A percentile compares a stretch with the other conserved stretches of the same genome.
Evolutionary conservation across 2,329 filamentous ascomycete genomes (phyloP).

Genomic region (Cladophialophora bantiana): DNA sequence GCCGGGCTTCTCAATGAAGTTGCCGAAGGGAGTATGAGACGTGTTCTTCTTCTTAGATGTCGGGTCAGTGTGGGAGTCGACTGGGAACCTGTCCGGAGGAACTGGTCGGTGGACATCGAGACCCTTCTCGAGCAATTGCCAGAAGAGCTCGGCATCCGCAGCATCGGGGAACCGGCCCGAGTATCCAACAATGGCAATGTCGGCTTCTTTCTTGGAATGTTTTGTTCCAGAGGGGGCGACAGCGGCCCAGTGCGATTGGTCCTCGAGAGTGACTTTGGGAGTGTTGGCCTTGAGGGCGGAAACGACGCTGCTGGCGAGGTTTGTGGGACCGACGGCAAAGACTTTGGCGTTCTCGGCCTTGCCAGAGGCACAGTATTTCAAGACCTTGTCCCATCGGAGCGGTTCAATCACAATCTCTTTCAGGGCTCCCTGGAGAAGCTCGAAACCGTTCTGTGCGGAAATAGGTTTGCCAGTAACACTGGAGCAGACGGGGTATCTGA

Average conservation of each 20-base stretch:
- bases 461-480: slow-evolving; percentile 48
- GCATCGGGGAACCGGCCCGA: slow-evolving; percentile 78
- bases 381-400: slow-evolving; percentile 52
- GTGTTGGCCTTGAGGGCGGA: slow-evolving; percentile 58
- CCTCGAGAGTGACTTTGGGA: slow-evolving; percentile 39
- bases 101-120: slow-evolving; percentile 70
- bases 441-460: slow-evolving; percentile 43
- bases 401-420: slow-evolving; percentile 49
- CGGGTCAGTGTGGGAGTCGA: slow-evolving; percentile 73
- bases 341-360: slow-evolving; percentile 47
- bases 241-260: slow-evolving; percentile 54
- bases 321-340: slow-evolving; percentile 59
- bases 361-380: slow-evolving; percentile 41
- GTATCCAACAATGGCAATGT: slow-evolving; percentile 86
- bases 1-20: slow-evolving; percentile 77
- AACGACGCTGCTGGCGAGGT: slow-evolving; percentile 62
- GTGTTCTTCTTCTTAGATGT: slow-evolving; percentile 78
- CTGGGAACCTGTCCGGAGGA: slow-evolving; percentile 75
- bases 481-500: slow-evolving; percentile 49
- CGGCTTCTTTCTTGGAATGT: slow-evolving; percentile 62
- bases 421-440: slow-evolving; percentile 46
- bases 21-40: slow-evolving; percentile 76
- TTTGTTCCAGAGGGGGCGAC: slow-evolving; percentile 39
- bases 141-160: slow-evolving; percentile 73
- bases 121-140: slow-evolving; percentile 76